phyloP scores from a whole-genome alignment of 345 rosid species.

The Sonneratia caseolaris region DNA sequence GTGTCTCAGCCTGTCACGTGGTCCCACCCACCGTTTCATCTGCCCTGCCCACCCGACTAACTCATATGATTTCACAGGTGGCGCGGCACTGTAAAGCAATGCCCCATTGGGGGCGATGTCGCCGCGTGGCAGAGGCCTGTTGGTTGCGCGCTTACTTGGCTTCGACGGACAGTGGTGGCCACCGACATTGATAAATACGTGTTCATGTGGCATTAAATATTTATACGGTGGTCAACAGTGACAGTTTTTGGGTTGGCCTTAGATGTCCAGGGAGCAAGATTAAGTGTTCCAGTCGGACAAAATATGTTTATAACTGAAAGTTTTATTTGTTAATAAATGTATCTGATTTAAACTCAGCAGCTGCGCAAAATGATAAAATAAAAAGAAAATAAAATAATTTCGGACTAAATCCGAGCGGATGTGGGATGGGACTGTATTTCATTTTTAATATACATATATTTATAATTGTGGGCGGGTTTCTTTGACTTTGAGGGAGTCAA shows the following conservation, averaged over 20 bases:
- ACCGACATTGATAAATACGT: not conserved
- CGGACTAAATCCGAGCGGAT: not conserved
- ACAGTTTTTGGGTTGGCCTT: too few species aligned
- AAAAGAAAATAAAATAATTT: too few species aligned
- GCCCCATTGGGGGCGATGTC: not conserved
- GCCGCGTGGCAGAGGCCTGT: not conserved
- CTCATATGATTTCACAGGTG: not conserved
- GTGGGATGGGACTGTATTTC: not conserved
- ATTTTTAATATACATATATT: not conserved
- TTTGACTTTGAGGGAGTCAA: slow-evolving; percentile 24
- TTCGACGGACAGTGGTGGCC: not conserved
- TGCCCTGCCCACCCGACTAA: not conserved
- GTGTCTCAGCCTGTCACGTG: not conserved
- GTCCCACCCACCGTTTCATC: not conserved
- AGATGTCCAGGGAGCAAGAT: too few species aligned
- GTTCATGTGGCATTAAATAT: not conserved
- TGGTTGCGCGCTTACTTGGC: not conserved
- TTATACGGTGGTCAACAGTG: too few species aligned
- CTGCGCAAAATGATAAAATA: too few species aligned
- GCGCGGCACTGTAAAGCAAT: not conserved
- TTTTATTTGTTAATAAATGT: not conserved
- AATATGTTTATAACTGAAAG: not conserved
- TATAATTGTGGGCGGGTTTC: not conserved
- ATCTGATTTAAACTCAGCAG: too few species aligned
- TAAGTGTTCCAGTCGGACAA: too few species aligned